A percentile compares a stretch with the other conserved stretches of the same genome.
Conservation (phyloP, 2,329 filamentous ascomycete species). For the Colletotrichum sp. region DNA sequence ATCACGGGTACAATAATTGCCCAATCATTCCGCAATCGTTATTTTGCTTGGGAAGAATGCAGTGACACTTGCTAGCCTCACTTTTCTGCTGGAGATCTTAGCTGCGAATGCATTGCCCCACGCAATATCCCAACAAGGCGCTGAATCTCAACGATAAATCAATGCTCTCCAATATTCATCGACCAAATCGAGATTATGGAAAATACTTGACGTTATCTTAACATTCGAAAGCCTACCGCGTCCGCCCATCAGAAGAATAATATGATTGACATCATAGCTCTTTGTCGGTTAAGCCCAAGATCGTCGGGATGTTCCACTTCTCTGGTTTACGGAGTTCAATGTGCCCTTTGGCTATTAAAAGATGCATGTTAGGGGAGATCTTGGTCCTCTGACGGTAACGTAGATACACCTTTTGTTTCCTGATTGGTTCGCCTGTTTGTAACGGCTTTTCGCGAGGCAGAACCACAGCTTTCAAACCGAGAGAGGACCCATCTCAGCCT, state of each 20-base stretch:
- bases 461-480: not conserved
- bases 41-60: no score
- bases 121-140: no score
- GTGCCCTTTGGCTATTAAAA: not conserved
- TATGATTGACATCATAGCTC: not conserved
- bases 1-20: no score
- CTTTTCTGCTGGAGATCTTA: no score
- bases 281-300: not conserved
- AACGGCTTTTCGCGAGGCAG: not conserved
- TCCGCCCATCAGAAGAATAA: accelerated
- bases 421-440: not conserved
- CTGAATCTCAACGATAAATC: no score
- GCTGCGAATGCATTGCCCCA: no score
- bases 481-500: not conserved
- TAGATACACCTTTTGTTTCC: not conserved
- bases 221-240: accelerated
- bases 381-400: accelerated
- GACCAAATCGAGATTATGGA: accelerated
- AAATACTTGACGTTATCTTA: not conserved
- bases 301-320: not conserved
- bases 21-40: no score
- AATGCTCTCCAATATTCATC: no score
- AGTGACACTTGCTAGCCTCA: accelerated
- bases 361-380: accelerated
- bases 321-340: not conserved